Evolutionary conservation across 2,329 filamentous ascomycete species (phyloP), one percentile per base, ranked within the genome.

Genomic region (Clarireedia sp.): DNA sequence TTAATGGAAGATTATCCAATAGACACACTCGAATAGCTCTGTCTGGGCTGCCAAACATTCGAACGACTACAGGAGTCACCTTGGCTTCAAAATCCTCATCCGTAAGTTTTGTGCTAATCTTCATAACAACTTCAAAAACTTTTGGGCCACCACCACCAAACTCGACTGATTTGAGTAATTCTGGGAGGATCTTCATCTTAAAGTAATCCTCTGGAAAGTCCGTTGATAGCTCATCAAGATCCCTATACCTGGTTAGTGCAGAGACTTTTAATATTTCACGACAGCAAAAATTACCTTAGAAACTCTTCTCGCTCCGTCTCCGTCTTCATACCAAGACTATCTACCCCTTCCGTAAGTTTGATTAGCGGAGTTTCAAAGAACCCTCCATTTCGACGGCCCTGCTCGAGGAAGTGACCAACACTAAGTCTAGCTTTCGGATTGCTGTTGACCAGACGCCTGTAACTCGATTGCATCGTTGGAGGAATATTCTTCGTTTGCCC

Each of bases 151-250:
- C 94, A 10, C 92, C 94, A 7, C 94, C 94, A 70, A 96, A 99
- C 67, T 99, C 94, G n/a, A 97, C 90, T 0, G 91, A 96, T 68
- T 97, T 99, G n/a, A 99, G 78, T 29, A 99, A 75, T 68, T 99
- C 94, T 0, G 94, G 94, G 8, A 99, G 77, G 3, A 99, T 84
- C 67, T 97, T 99, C 79, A 95, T 88, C 69, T 95, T 95, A 77
- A 97, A 96, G 70, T 96, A 99, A 57, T 97, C 94, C 67, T 96
- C 92, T 0, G 94, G 94, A 59, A 97, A 96, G 70, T 99, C 91
- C 62, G 96, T 90, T 0, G 90, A 87, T 5, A 96, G 78, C 57
- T 87, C 79, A 62, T 95, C 90, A 5, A 99, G 80, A 66, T 95
- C 89, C 62, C 76, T 79, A 59, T 16, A 29, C 5, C 14, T 16